Evolutionary conservation across 1,284 basidiomycete genomes (phyloP).

Genomic region (Mrakiaceae sp.): DNA sequence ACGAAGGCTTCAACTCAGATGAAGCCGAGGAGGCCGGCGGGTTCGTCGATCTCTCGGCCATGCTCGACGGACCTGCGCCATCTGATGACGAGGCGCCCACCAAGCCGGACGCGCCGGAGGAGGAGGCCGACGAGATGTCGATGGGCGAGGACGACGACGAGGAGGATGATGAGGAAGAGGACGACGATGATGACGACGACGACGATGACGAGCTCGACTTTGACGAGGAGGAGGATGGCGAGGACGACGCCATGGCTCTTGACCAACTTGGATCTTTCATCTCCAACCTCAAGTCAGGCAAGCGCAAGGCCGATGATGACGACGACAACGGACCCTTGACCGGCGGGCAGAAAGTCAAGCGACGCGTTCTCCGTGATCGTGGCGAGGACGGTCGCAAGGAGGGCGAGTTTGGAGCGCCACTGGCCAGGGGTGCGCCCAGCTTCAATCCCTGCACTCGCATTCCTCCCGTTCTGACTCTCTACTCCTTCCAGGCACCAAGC

Average conservation of each 20-base stretch:
- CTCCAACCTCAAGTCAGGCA: conserved; percentile 54
- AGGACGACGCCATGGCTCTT: conserved; percentile 43
- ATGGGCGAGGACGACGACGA: conserved; percentile 22
- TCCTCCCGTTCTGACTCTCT: not conserved
- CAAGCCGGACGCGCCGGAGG: conserved; percentile 14
- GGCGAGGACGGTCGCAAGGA: conserved; percentile 63
- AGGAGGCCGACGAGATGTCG: not conserved
- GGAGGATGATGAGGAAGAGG: conserved; percentile 33
- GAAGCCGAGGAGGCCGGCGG: conserved; percentile 5
- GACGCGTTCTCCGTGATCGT: conserved; percentile 50
- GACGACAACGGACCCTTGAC: conserved; percentile 16
- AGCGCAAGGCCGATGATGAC: conserved; percentile 50
- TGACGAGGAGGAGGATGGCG: conserved; percentile 37
- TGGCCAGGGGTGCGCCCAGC: conserved; percentile 28
- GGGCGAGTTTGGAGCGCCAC: conserved; percentile 24
- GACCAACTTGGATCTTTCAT: conserved; percentile 61
- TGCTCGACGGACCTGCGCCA: conserved; percentile 44
- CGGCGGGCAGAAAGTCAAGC: conserved; percentile 9
- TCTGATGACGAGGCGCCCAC: conserved; percentile 13
- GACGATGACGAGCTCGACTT: conserved; percentile 24
- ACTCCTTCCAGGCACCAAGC: conserved; percentile 26
- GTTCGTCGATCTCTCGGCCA: conserved; percentile 54
- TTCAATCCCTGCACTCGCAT: not conserved
- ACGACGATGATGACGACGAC: conserved; percentile 10
- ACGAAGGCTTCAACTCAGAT: conserved; percentile 9